phyloP scores from a whole-genome alignment of 2,329 filamentous ascomycete species.

The Cladosporium colombiae region DNA sequence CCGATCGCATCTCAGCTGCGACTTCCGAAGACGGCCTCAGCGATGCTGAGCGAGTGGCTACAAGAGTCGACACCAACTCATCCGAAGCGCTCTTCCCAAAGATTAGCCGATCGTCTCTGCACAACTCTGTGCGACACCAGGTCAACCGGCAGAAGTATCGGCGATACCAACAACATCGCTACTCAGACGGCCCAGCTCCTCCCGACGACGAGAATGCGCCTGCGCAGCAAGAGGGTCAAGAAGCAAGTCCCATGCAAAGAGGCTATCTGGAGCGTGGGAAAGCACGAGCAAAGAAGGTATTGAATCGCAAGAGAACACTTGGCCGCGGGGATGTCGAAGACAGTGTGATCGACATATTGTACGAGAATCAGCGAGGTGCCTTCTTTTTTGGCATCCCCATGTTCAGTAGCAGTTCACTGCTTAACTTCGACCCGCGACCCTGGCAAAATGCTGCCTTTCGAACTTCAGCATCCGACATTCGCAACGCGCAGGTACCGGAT shows the following conservation, averaged over 20 bases:
- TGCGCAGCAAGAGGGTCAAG: constrained; percentile 23
- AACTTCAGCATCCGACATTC: constrained; percentile 67
- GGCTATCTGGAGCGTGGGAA: constrained; percentile 36
- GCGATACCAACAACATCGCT: constrained; percentile 36
- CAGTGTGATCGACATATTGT: constrained; percentile 77
- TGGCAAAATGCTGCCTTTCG: constrained; percentile 71
- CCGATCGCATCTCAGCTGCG: neutral
- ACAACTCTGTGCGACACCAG: constrained; percentile 33
- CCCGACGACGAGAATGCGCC: constrained; percentile 25
- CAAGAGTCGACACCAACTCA: constrained; percentile 33
- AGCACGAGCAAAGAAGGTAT: constrained; percentile 30
- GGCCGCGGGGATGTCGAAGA: constrained; percentile 40
- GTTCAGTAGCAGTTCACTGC: constrained; percentile 84
- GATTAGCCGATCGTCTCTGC: constrained; percentile 23
- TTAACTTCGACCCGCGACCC: constrained; percentile 79
- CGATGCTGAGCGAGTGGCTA: constrained; percentile 34
- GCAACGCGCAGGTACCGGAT: constrained; percentile 89
- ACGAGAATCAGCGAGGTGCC: constrained; percentile 90
- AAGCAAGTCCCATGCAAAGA: constrained; percentile 27
- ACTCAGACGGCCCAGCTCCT: constrained; percentile 23
- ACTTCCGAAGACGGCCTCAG: constrained; percentile 21
- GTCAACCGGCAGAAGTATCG: constrained; percentile 40
- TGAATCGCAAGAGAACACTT: constrained; percentile 36
- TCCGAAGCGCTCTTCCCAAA: constrained; percentile 14
- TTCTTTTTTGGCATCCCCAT: constrained; percentile 86